Conservation (phyloP, 2,329 filamentous ascomycete species). For the Phaeosphaeriaceae sp. region DNA sequence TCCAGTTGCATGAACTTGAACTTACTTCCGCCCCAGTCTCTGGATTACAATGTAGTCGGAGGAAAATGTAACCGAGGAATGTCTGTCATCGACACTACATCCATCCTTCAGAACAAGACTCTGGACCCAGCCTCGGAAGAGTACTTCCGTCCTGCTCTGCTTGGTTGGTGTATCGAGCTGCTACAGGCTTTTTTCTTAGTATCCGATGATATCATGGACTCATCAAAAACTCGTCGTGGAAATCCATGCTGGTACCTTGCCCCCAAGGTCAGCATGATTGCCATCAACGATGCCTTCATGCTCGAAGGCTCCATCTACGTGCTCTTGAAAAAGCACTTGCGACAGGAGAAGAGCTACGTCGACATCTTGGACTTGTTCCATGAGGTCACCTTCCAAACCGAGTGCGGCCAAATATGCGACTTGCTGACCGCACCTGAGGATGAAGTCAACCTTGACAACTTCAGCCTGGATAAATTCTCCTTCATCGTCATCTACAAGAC, state of each 20-base stretch:
- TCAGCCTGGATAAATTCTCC: slow-evolving; percentile 91
- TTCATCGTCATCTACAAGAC: slow-evolving; percentile 99
- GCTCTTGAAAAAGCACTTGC: slow-evolving; percentile 93
- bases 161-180: slow-evolving; percentile 98
- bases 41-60: slow-evolving; percentile 85
- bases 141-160: slow-evolving; percentile 84
- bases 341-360: slow-evolving; percentile 82
- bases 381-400: slow-evolving; percentile 90
- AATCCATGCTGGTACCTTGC: slow-evolving; percentile 96
- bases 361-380: slow-evolving; percentile 97
- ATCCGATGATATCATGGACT: slow-evolving; percentile 98
- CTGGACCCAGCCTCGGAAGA: slow-evolving; percentile 73
- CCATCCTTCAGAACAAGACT: slow-evolving; percentile 74
- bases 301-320: slow-evolving; percentile 90
- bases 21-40: slow-evolving; percentile 61
- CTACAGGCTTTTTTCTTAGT: slow-evolving; percentile 99
- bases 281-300: slow-evolving; percentile 98
- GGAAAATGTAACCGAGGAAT: slow-evolving; percentile 99
- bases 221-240: slow-evolving; percentile 90
- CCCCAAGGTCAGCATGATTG: slow-evolving; percentile 87
- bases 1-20: slow-evolving; percentile 5
- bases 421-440: slow-evolving; percentile 96
- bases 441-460: slow-evolving; percentile 89
- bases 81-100: slow-evolving; percentile 91
- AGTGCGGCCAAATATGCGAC: slow-evolving; percentile 93